Evolutionary conservation across 371 early-diverging fungal species (phyloP), one percentile per base, ranked within the genome.

Genomic region (Mucor mucedo): DNA sequence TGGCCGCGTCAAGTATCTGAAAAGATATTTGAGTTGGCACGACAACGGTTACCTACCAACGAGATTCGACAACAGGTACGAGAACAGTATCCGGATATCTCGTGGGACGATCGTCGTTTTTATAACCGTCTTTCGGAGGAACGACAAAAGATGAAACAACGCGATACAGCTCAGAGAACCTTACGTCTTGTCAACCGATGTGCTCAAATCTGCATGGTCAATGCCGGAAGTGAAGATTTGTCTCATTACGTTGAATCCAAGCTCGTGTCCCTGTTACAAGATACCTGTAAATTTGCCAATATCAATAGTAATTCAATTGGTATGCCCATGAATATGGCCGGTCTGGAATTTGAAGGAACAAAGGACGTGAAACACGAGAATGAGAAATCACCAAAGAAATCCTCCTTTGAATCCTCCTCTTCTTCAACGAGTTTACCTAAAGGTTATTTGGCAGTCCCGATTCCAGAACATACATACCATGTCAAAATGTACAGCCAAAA

Each of bases 61-160:
- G 86, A 85, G 33, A 86, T 86, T 14, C 77, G 87, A 32, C 75
- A 80, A 44, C 70, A 70, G 9, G 82, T 87, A 45, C 78, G 84
- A 55, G 70, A 72, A 14, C 81, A 72, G 39, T 86, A 85, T 58
- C 77, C 85, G 3, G 74, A 80, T 27, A 76, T 86, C 28, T 72
- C 77, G 21, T 87, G 87, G 87, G 84, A 87, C 44, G 87, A 87
- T 57, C 72, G 87, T 38, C 76, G 87, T 4, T 87, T 87, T 64
- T 87, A 87, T 52, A 87, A 87, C 60, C 74, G 87, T 13, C 64
- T 86, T 27, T 79, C 85, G 14, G 86, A 87, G 66, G 87, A 86
- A 50, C 79, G 87, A 40, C 84, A 85, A 54, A 85, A 84, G 60
- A 80, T 83, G 44, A 72, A 77, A n/a, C 74, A 80, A 14, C 71